Evolutionary conservation across 73 alveolate species (phyloP), one percentile per base, ranked within the genome.

Genomic region (Blepharisma stoltei): DNA sequence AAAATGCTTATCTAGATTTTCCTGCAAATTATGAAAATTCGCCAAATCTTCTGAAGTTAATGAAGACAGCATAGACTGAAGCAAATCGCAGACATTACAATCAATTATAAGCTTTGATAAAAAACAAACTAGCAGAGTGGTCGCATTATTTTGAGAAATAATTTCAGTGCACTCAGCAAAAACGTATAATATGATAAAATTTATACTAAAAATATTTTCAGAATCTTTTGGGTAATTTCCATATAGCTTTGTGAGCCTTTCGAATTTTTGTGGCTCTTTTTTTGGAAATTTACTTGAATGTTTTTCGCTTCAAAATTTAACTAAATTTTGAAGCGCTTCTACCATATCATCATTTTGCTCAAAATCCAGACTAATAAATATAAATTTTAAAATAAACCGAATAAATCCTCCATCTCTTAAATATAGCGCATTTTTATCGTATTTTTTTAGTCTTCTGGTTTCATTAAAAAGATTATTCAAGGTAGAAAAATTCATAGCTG

Each of bases 321-420:
- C 23, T 5, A 14, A 60, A 25, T 11, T 9, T 18, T 14, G 38
- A 8, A 14, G 23, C 0, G 18, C 14, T 8, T 60, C 73, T 60
- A 20, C 41, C 41, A 20, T 25, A 60, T 60, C 73, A 14, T 60
- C 46, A 20, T 25, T 60, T 60, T 20, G 14, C 14, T 60, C 49
- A n/a, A 60, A 25, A 8, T 38, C 73, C 11, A 60, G 18, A 32
- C 41, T 32, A 32, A 32, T 32, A 25, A 60, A 60, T 14, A 60
- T 60, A 60, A 60, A 60, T 38, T 60, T 60, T 18, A 60, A 25
- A 60, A 25, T 25, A n/a, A 60, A 25, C 5, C 73, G 14, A 8
- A 60, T 14, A 60, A 60, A 60, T 25, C 73, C 73, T 60, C 73
- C 73, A 20, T 60, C 73, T 60, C 73, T 60, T 25, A 60, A 60